phyloP scores from a whole-genome alignment of 1,284 basidiomycete genomes.

The Caloboletus firmus region DNA sequence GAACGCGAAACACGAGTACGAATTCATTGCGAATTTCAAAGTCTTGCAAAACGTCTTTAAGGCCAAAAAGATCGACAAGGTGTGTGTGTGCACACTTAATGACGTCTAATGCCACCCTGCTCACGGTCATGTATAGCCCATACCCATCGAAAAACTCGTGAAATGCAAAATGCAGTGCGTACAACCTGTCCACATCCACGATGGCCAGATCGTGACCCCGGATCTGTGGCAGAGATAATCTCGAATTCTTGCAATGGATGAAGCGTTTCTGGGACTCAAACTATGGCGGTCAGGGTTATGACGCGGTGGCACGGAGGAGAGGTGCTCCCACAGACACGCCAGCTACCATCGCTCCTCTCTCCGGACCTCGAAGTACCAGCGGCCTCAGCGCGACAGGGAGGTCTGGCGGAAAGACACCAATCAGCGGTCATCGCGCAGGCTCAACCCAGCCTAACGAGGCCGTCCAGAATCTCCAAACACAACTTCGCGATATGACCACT shows the following conservation, averaged over 20 bases:
- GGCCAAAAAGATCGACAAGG: conserved; percentile 90
- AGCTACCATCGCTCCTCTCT: conserved; percentile 73
- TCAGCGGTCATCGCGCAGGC: conserved; percentile 63
- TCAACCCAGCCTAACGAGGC: conserved; percentile 62
- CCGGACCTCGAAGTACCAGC: conserved; percentile 41
- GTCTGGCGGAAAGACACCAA: conserved; percentile 66
- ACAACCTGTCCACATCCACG: not conserved
- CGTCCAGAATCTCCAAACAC: conserved; percentile 65
- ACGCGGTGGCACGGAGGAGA: conserved; percentile 78
- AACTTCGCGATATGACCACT: conserved; percentile 81
- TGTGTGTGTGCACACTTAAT: conserved; percentile 35
- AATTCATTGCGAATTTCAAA: conserved; percentile 95
- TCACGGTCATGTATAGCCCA: conserved; percentile 61
- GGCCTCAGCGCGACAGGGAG: conserved; percentile 42
- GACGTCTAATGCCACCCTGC: not conserved
- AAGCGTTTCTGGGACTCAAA: conserved; percentile 96
- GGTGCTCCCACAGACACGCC: conserved; percentile 75
- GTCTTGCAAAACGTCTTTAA: conserved; percentile 90
- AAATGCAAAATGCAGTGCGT: conserved; percentile 99
- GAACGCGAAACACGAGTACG: conserved; percentile 94
- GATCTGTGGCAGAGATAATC: conserved; percentile 74
- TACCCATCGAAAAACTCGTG: conserved; percentile 88
- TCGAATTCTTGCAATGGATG: conserved; percentile 98
- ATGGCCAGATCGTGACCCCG: conserved; percentile 17
- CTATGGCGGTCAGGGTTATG: conserved; percentile 87